phyloP scores from a whole-genome alignment of 1,284 basidiomycete genomes.

The Phellopilus nigrolimitatus region DNA sequence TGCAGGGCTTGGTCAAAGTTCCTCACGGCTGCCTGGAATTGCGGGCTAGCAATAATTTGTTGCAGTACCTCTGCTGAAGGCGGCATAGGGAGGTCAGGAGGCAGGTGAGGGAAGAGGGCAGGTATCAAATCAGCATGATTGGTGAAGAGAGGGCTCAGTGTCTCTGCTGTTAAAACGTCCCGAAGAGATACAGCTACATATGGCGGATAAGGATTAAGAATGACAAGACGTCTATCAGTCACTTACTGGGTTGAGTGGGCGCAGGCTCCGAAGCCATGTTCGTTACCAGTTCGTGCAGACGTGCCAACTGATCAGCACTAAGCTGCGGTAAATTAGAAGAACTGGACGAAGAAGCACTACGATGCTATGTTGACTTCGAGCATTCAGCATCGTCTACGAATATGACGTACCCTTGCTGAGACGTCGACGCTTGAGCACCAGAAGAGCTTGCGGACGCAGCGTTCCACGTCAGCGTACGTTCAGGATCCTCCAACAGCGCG shows the following conservation, averaged over 20 bases:
- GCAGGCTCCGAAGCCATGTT: constrained; percentile 23
- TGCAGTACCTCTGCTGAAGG: constrained; percentile 61
- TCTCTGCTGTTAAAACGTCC: constrained; percentile 70
- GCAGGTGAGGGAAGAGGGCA: constrained; percentile 71
- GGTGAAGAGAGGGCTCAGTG: constrained; percentile 62
- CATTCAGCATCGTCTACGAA: background rate
- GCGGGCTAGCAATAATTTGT: constrained; percentile 50
- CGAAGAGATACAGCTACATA: constrained; percentile 55
- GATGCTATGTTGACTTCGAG: background rate
- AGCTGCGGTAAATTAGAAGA: constrained; percentile 9
- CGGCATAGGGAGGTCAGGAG: constrained; percentile 61
- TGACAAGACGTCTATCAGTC: constrained; percentile 18
- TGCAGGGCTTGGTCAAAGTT: constrained; percentile 73
- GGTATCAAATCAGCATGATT: constrained; percentile 61
- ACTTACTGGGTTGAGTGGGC: constrained; percentile 21
- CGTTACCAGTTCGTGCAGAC: constrained; percentile 38
- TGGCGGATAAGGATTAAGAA: constrained; percentile 2
- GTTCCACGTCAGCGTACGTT: constrained; percentile 54
- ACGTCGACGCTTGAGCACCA: constrained; percentile 11
- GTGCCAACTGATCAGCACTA: constrained; percentile 45
- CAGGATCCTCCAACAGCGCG: constrained; percentile 58
- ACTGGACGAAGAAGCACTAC: constrained; percentile 6
- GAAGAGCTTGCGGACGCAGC: constrained; percentile 20
- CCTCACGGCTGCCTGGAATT: constrained; percentile 56
- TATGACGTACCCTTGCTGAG: constrained; percentile 5